phyloP scores from a whole-genome alignment of 768 basidiomycete species.

The Podaxis sp. region DNA sequence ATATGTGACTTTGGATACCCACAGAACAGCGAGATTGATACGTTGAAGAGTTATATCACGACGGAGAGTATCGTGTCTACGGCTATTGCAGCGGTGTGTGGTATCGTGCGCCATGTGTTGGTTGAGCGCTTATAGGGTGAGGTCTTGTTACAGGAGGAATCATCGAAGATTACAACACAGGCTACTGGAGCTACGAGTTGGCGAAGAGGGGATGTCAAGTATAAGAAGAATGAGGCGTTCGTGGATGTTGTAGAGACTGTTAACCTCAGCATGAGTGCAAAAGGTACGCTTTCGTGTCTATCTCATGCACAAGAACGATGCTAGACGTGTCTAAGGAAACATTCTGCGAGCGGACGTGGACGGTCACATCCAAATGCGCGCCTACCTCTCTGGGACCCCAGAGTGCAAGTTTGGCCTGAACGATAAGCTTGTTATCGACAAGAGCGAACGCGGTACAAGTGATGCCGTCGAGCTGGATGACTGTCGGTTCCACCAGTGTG shows the following conservation, averaged over 20 bases:
- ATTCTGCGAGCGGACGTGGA: conserved; percentile 95
- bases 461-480: conserved; percentile 96
- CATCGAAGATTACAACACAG: conserved; percentile 94
- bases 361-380: conserved; percentile 97
- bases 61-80: conserved; percentile 93
- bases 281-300: conserved; percentile 52
- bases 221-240: conserved; percentile 99
- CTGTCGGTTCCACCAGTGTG: conserved; percentile 98
- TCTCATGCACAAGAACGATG: background rate
- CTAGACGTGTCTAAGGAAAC: conserved; percentile 52
- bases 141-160: conserved; percentile 72
- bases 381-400: conserved; percentile 93
- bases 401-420: conserved; percentile 99
- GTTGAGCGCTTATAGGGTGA: background rate
- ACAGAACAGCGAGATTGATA: conserved; percentile 98
- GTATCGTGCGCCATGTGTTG: background rate
- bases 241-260: conserved; percentile 99
- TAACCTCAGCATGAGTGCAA: conserved; percentile 96
- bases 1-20: conserved; percentile 99
- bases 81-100: conserved; percentile 75
- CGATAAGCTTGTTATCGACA: conserved; percentile 97
- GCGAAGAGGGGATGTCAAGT: conserved; percentile 94
- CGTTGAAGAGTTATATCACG: conserved; percentile 96
- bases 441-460: conserved; percentile 61
- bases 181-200: conserved; percentile 97